Base-by-base conservation (phyloP, 1,284 basidiomycete species). In the Ceratorhiza oryzae-sativae region DNA sequence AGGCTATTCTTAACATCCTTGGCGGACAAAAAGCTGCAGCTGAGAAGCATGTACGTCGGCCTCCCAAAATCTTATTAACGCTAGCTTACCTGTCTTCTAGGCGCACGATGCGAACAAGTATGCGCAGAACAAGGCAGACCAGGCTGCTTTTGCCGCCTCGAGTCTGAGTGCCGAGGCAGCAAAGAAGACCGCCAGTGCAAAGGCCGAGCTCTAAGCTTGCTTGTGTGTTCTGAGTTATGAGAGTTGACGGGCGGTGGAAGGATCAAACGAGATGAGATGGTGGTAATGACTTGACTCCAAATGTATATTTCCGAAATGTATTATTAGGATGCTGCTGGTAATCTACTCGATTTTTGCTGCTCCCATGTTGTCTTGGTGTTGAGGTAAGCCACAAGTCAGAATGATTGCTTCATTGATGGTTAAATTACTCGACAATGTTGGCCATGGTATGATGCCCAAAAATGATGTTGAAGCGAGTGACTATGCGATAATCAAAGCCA, bases 121-220 rank as follows among this genome's bases (percentile, higher is more conserved):
- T 15, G 49, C 49, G 13, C 32, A 27, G 32, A 56, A 72, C 27
- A 56, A 60, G 45, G 71, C 46, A 32, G 65, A 72, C 30, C 62
- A 72, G 42, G 71, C 79, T 20, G 75, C 75, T 25, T 77, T 76
- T 51, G 73, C 72, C 39, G 63, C 65, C 20, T 77, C 78, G 55
- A 77, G 76, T 49, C 71, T 76, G 56, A 77, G 76, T 58, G 79
- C 78, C 25, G 76, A 76, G 45, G 77, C 78, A 60, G 77, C 78
- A 34, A 78, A 77, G 53, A 72, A 67, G 55, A 67, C 71, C 23
- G 71, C 71, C 46, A 68, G 71, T 34, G 71, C 71, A 4, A 56
- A 72, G 45, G 61, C 71, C 27, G 71, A 72, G 51, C 63, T 72
- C 42, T 72, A 67, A 67, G 30, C 20, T 68, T 20, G 15, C 20